Evolutionary conservation across 2,329 filamentous ascomycete genomes (phyloP).

Genomic region (Rugonectria rugulosa): DNA sequence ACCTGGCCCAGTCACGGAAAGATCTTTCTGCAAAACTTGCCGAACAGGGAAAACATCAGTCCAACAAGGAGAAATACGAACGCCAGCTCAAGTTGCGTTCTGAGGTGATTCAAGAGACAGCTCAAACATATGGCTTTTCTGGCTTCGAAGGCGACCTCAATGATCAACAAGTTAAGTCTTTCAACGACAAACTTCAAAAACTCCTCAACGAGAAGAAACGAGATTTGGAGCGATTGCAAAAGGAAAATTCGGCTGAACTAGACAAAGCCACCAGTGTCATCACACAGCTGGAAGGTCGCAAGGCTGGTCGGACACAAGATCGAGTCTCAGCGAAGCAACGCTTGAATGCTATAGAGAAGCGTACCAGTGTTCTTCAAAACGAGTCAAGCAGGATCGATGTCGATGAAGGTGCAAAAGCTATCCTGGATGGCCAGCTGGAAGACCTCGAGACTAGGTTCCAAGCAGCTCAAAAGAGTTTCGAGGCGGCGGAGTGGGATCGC

Average conservation of each 20-base stretch:
- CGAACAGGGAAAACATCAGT: slow-evolving; percentile 80
- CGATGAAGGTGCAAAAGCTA: slow-evolving; percentile 84
- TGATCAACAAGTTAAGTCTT: slow-evolving; percentile 75
- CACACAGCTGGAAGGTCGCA: slow-evolving; percentile 76
- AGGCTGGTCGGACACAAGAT: slow-evolving; percentile 74
- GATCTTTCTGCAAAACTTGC: slow-evolving; percentile 61
- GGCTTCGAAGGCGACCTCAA: slow-evolving; percentile 84
- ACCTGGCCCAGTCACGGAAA: slow-evolving; percentile 53
- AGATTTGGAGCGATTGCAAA: slow-evolving; percentile 76
- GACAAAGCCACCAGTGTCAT: slow-evolving; percentile 76
- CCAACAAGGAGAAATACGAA: slow-evolving; percentile 87
- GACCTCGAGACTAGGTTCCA: slow-evolving; percentile 72
- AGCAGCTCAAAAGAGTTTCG: slow-evolving; percentile 68
- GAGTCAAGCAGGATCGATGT: slow-evolving; percentile 77
- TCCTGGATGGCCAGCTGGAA: slow-evolving; percentile 76
- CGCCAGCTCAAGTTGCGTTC: slow-evolving; percentile 76
- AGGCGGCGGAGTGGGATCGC: slow-evolving; percentile 71
- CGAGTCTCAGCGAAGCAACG: slow-evolving; percentile 77
- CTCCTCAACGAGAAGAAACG: slow-evolving; percentile 80
- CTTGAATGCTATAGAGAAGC: slow-evolving; percentile 76
- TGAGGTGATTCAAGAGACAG: slow-evolving; percentile 79
- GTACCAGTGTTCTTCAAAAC: slow-evolving; percentile 69
- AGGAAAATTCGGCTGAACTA: slow-evolving; percentile 76
- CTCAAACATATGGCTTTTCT: slow-evolving; percentile 78
- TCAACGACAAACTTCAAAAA: slow-evolving; percentile 79